These are phyloP conservation scores for Teratosphaeria viscida DNA, from an alignment of 2,329 filamentous ascomycete genomes.

Conservation along the genomic window DNA sequence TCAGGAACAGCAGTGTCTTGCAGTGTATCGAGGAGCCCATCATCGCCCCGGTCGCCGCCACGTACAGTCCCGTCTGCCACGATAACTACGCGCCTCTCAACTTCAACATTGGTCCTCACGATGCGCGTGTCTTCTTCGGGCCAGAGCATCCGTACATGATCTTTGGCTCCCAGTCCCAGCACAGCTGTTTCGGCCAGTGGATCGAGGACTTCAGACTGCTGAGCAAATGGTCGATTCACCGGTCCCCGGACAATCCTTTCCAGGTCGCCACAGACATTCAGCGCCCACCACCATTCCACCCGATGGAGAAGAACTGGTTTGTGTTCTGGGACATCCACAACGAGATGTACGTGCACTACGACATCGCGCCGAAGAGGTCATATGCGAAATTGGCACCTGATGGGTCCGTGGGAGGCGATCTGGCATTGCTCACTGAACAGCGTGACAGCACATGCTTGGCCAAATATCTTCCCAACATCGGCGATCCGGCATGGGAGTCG, in stretches of 20 bases:
- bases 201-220: constrained; percentile 44
- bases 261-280: constrained; percentile 40
- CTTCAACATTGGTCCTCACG: constrained; percentile 45
- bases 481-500: constrained; percentile 20
- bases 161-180: constrained; percentile 46
- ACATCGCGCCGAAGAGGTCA: constrained; percentile 39
- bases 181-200: constrained; percentile 49
- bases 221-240: constrained; percentile 25
- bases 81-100: constrained; percentile 35
- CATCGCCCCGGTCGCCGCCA: constrained; percentile 39
- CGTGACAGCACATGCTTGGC: constrained; percentile 39
- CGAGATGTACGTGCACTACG: constrained; percentile 43
- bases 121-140: constrained; percentile 48
- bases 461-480: constrained; percentile 33
- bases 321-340: constrained; percentile 46
- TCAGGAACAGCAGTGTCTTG: constrained; percentile 32
- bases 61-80: constrained; percentile 35
- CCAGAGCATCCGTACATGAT: constrained; percentile 41
- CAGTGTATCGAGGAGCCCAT: constrained; percentile 34
- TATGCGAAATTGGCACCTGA: constrained; percentile 39
- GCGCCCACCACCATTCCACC: constrained; percentile 35
- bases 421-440: constrained; percentile 29
- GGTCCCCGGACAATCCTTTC: constrained; percentile 26
- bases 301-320: constrained; percentile 54
- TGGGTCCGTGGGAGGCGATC: constrained; percentile 39